Percentiles rank a stretch among this genome's conserved stretches.
These are phyloP conservation scores for Globisporangium megalacanthum DNA, from an alignment of 352 stramenopile species.

Conservation along the genomic window DNA sequence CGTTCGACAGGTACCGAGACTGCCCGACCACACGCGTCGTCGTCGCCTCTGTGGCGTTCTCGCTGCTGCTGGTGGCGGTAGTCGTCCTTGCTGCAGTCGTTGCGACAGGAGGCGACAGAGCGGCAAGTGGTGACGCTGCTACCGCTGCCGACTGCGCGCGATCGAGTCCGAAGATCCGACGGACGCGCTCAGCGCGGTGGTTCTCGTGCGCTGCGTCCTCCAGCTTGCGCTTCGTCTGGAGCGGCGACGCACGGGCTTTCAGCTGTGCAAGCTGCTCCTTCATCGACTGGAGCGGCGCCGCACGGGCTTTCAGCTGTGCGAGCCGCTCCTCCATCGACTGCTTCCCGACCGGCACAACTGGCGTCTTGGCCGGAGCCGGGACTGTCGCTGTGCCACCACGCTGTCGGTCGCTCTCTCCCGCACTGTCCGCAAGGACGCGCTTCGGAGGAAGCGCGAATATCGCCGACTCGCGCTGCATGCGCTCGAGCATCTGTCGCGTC, in stretches of 20 bases:
- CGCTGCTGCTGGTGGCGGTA: neutral
- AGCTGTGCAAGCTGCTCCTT: conserved; percentile 6
- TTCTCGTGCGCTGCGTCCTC: conserved; percentile 2
- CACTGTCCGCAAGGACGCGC: conserved; percentile 36
- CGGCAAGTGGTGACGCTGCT: neutral
- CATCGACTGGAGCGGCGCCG: conserved; percentile 1
- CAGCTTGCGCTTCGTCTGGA: conserved; percentile 12
- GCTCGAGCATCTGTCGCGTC: conserved; percentile 15
- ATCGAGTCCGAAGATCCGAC: neutral
- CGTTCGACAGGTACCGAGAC: conserved; percentile 37
- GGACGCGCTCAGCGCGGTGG: neutral
- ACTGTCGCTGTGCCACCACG: neutral
- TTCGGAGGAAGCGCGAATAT: conserved; percentile 30
- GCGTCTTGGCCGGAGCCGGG: neutral
- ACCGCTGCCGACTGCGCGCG: neutral
- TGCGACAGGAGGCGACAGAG: neutral
- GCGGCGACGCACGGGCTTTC: conserved; percentile 1
- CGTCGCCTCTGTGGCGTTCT: conserved; percentile 10
- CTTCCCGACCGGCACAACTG: neutral
- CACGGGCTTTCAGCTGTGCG: conserved; percentile 1
- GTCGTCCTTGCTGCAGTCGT: neutral
- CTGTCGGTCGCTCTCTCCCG: conserved; percentile 44
- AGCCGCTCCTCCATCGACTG: conserved; percentile 5
- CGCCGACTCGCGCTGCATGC: conserved; percentile 33
- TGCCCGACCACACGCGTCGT: conserved; percentile 39